phyloP scores from a whole-genome alignment of 2,329 filamentous ascomycete species.

The Pezicula rhizophila region DNA sequence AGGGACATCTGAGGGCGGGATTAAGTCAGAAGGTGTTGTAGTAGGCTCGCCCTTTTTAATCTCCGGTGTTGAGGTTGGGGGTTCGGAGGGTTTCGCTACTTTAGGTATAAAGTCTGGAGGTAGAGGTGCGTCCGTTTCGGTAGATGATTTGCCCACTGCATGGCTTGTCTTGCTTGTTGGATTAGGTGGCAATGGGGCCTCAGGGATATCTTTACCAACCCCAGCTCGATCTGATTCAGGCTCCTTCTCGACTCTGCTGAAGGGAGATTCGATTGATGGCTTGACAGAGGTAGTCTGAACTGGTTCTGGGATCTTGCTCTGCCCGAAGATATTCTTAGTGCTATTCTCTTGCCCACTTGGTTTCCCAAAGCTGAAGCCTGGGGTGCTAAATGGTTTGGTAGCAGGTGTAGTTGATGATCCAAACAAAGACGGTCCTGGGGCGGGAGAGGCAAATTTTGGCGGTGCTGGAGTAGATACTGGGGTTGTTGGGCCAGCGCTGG shows the following conservation, averaged over 20 bases:
- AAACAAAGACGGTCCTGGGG: slow-evolving; percentile 13
- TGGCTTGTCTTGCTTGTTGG: slow-evolving; percentile 31
- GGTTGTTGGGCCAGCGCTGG: slow-evolving; percentile 14
- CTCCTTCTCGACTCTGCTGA: slow-evolving; percentile 22
- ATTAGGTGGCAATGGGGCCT: slow-evolving; percentile 40
- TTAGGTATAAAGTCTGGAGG: slow-evolving; percentile 32
- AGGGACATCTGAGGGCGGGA: slow-evolving; percentile 23
- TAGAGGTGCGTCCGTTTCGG: slow-evolving; percentile 32
- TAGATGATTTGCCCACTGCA: too few species aligned
- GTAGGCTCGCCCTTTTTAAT: not conserved
- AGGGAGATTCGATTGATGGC: slow-evolving; percentile 2
- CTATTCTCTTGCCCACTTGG: slow-evolving; percentile 8
- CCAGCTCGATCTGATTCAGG: slow-evolving; percentile 12
- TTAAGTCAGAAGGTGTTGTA: slow-evolving; percentile 17
- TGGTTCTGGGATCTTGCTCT: slow-evolving; percentile 2
- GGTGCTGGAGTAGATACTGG: slow-evolving; percentile 19
- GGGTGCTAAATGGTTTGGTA: slow-evolving; percentile 7
- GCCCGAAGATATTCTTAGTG: not conserved
- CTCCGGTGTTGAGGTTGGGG: slow-evolving; percentile 1
- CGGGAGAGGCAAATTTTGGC: slow-evolving; percentile 12
- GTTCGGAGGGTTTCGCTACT: slow-evolving; percentile 7
- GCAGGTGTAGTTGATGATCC: slow-evolving; percentile 6
- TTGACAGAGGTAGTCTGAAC: slow-evolving; percentile 13
- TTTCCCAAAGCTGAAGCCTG: slow-evolving; percentile 19
- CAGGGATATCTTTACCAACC: slow-evolving; percentile 17